Percentiles rank a stretch among this genome's conserved stretches.
Evolutionary conservation across 352 stramenopile species (phyloP).

Genomic region (Ophiocytium majus): DNA sequence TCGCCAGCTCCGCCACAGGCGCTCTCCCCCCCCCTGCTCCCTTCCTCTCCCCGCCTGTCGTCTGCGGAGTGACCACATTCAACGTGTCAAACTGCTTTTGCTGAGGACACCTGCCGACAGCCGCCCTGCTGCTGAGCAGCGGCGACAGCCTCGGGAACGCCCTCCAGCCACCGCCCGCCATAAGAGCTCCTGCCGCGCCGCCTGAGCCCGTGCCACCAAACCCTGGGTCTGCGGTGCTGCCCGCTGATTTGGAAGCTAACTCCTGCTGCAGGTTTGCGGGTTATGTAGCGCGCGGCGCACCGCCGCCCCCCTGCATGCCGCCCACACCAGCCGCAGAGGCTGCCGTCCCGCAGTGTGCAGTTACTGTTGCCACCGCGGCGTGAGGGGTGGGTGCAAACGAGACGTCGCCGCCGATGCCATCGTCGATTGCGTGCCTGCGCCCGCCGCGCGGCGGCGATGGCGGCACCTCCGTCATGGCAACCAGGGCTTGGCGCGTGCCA

Average conservation of each 20-base stretch:
- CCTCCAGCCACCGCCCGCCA: not conserved
- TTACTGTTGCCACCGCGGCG: not conserved
- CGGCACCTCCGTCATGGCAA: not conserved
- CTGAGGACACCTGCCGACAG: too few relatives aligned
- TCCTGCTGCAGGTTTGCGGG: not conserved
- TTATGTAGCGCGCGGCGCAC: not conserved
- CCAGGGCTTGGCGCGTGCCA: not conserved
- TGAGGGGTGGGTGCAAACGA: not conserved
- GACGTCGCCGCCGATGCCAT: not conserved
- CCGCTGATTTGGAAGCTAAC: not conserved
- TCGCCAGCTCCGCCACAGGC: not conserved
- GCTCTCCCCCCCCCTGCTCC: not conserved
- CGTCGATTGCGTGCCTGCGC: not conserved
- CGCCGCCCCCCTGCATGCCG: too few relatives aligned
- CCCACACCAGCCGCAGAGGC: not conserved
- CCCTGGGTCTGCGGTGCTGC: too few relatives aligned
- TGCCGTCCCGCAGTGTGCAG: not conserved
- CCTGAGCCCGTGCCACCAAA: too few relatives aligned
- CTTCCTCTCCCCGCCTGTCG: not conserved
- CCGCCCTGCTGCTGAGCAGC: too few relatives aligned
- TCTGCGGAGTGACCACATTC: not conserved
- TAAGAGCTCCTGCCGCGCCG: too few relatives aligned
- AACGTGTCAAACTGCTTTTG: too few relatives aligned
- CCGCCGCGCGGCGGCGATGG: not conserved
- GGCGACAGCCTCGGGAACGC: not conserved